Base-by-base conservation (phyloP, 1,139 yeast species). In the Taiozyma onychis region DNA sequence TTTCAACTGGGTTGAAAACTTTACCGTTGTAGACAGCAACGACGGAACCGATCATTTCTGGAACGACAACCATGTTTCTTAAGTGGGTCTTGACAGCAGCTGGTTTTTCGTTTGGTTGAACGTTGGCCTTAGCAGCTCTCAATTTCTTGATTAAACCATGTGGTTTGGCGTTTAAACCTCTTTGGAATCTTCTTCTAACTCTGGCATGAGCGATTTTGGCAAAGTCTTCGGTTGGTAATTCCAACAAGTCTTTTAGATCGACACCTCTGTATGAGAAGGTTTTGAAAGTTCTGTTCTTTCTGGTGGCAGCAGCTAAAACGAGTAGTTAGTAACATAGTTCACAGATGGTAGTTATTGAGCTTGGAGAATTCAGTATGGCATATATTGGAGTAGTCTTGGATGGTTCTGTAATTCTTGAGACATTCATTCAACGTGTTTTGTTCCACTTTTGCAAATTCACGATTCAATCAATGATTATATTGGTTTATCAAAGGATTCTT, bases 1-100 rank as follows among this genome's bases (percentile, higher is more conserved):
- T 80, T 78, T 95, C 99, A 76, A 93, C 97, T 71, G 87, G 88
- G 96, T 91, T 93, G 95, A 95, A 95, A 69, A 83, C 90, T 84
- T 95, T 95, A 82, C 99, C 99, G 85, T 95, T 95, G 96, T 95
- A 93, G 69, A 95, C 88, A 80, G 98, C 98, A 67, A 95, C 85
- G 66, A 91, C 96, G 59, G 97, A 89, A 73, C 99, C 99, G 71
- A 95, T 90, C 99, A 95, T 95, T 85, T 95, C 99, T 80, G 99
- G 99, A 66, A 93, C 95, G 71, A 95, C 77, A 74, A 95, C 78
- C 97, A 91, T 90, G 87, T 91, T 90, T 85, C 99, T 91, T 77
- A 95, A 88, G 80, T 95, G 99, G 66, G 99, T 95, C 88, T 91
- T 95, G 80, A 95, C 98, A 64, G 82, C 80, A 66, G 95, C 86